These are phyloP conservation scores for Candida railenensis DNA, from an alignment of 805 yeast genomes.

Conservation along the genomic window DNA sequence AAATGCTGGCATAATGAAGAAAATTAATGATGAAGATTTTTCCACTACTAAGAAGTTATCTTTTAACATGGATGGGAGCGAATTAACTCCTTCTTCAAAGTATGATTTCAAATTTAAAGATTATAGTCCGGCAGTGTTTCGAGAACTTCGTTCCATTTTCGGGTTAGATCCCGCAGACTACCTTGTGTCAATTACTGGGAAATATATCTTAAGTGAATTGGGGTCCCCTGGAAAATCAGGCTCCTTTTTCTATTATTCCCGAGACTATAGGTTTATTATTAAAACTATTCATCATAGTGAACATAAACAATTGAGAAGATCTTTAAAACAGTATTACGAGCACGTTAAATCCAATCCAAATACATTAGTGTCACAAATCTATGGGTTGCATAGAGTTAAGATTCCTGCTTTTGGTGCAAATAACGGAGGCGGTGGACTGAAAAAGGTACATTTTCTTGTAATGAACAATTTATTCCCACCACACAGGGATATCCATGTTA, in stretches of 20 bases:
- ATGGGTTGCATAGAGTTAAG: slow-evolving; percentile 91
- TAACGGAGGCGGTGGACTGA: slow-evolving; percentile 16
- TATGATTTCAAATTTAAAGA: slow-evolving; percentile 97
- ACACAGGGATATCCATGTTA: slow-evolving; percentile 76
- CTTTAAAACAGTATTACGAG: slow-evolving; percentile 70
- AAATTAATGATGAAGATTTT: slow-evolving; percentile 71
- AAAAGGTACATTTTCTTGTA: slow-evolving; percentile 88
- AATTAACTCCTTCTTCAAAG: slow-evolving; percentile 87
- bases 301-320: slow-evolving; percentile 75
- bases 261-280: slow-evolving; percentile 91
- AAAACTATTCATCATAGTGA: slow-evolving; percentile 94
- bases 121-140: slow-evolving; percentile 90
- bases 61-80: slow-evolving; percentile 84
- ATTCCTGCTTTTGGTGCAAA: slow-evolving; percentile 67
- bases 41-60: slow-evolving; percentile 71
- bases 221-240: slow-evolving; percentile 98
- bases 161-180: slow-evolving; percentile 96
- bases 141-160: slow-evolving; percentile 76
- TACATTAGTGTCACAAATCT: slow-evolving; percentile 90
- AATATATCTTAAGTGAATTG: slow-evolving; percentile 84
- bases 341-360: slow-evolving; percentile 85
- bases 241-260: slow-evolving; percentile 89
- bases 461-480: slow-evolving; percentile 98
- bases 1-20: slow-evolving; percentile 81
- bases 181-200: slow-evolving; percentile 86